Percentiles rank a stretch among this genome's conserved stretches.
Evolutionary conservation across 1,284 basidiomycete species (phyloP).

Genomic region (Schizophyllum amplum): DNA sequence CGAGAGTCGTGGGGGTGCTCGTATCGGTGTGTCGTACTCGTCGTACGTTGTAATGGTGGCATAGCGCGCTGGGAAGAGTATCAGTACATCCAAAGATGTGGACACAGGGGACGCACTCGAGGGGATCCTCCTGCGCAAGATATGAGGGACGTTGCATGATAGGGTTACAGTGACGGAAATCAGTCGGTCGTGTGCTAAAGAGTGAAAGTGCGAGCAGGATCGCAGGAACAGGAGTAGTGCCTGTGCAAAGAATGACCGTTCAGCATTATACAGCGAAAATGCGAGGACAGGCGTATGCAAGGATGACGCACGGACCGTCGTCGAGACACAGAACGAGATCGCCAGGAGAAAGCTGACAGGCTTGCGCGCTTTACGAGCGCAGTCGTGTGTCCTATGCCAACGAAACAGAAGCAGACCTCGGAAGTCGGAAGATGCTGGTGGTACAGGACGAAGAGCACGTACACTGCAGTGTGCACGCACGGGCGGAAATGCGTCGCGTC

Average conservation of each 20-base stretch:
- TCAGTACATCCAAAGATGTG: not conserved
- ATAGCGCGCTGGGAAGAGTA: conserved; percentile 31
- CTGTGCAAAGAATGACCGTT: not conserved
- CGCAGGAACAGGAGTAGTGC: not conserved
- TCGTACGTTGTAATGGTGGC: conserved; percentile 37
- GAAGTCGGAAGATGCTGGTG: not conserved
- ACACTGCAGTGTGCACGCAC: not conserved
- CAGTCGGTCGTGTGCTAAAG: not conserved
- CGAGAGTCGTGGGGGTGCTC: conserved; percentile 23
- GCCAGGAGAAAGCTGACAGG: no score
- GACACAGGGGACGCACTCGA: conserved; percentile 27
- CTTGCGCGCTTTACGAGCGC: no score
- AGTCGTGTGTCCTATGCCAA: no score
- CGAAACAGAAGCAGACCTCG: no score
- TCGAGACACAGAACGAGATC: no score
- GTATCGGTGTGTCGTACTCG: conserved; percentile 12
- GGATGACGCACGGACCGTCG: not conserved
- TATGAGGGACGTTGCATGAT: conserved; percentile 23
- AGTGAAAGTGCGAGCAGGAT: not conserved
- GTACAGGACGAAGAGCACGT: not conserved
- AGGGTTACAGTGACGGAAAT: not conserved
- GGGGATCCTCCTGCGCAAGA: conserved; percentile 27
- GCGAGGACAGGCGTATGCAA: not conserved
- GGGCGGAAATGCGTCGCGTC: not conserved
- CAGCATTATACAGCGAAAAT: not conserved